Evolutionary conservation across 2,329 filamentous ascomycete species (phyloP).

Genomic region (Colletotrichum phormii): DNA sequence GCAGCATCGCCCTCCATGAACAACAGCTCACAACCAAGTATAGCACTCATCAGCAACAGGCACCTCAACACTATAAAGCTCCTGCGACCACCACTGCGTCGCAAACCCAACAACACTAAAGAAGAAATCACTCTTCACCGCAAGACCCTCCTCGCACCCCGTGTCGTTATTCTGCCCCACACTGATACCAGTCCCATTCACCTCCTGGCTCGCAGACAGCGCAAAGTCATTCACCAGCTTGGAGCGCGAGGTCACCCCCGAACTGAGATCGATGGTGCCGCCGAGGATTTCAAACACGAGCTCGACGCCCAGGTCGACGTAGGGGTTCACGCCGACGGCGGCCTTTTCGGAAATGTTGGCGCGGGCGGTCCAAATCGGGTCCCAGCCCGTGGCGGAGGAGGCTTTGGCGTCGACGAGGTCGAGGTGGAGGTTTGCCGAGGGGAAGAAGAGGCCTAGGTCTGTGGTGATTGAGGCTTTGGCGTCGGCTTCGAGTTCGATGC

Average conservation of each 20-base stretch:
- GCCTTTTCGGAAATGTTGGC: conserved; percentile 42
- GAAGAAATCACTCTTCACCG: conserved; percentile 41
- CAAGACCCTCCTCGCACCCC: conserved; percentile 41
- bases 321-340: conserved; percentile 40
- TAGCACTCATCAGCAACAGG: conserved; percentile 44
- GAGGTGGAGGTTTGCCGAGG: conserved; percentile 42
- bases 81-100: conserved; percentile 42
- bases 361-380: conserved; percentile 47
- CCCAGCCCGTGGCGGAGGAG: conserved; percentile 40
- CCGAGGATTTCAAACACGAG: conserved; percentile 41
- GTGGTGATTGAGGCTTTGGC: conserved; percentile 35
- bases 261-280: conserved; percentile 42
- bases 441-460: conserved; percentile 38
- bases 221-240: conserved; percentile 42
- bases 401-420: conserved; percentile 44
- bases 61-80: conserved; percentile 41
- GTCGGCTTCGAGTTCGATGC: conserved; percentile 32
- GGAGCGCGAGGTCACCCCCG: conserved; percentile 42
- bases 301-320: conserved; percentile 39
- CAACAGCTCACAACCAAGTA: conserved; percentile 34
- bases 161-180: conserved; percentile 31
- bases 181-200: conserved; percentile 32
- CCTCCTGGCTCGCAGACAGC: conserved; percentile 38
- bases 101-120: conserved; percentile 42
- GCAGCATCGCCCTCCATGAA: background rate